Evolutionary conservation across 805 yeast species (phyloP).

Genomic region (Myxozyma geophila): DNA sequence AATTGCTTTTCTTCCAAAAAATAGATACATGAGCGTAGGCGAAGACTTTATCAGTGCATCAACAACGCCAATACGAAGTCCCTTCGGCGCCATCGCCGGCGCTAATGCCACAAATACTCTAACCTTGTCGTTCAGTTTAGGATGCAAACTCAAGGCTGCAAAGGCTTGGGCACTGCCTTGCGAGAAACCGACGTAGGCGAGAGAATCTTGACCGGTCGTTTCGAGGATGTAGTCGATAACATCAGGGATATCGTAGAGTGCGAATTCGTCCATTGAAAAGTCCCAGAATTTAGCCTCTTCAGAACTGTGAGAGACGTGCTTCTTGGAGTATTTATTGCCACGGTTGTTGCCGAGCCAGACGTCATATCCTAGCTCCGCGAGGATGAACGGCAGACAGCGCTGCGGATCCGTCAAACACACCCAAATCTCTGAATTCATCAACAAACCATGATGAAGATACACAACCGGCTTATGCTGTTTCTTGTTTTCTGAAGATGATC

Average conservation of each 20-base stretch:
- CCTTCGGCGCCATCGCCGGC: constrained; percentile 93
- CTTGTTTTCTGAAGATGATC: too few species aligned
- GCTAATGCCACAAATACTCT: constrained; percentile 77
- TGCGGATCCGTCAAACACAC: constrained; percentile 54
- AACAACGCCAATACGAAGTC: constrained; percentile 74
- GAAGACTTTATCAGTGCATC: constrained; percentile 76
- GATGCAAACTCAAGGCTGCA: constrained; percentile 72
- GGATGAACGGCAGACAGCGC: constrained; percentile 70
- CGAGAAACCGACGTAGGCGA: constrained; percentile 84
- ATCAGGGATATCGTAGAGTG: constrained; percentile 86
- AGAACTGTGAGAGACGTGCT: constrained; percentile 60
- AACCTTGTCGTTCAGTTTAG: constrained; percentile 60
- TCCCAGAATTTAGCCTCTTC: constrained; percentile 73
- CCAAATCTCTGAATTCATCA: constrained; percentile 90
- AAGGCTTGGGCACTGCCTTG: constrained; percentile 95
- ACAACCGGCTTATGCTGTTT: constrained; percentile 53
- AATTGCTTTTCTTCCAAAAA: constrained; percentile 76
- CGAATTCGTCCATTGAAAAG: constrained; percentile 89
- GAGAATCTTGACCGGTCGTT: constrained; percentile 50
- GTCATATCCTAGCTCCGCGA: constrained; percentile 84
- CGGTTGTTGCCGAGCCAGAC: constrained; percentile 85
- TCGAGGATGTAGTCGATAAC: constrained; percentile 72
- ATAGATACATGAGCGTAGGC: constrained; percentile 68
- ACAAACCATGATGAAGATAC: constrained; percentile 87
- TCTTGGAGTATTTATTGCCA: constrained; percentile 89